A percentile compares a stretch with the other conserved stretches of the same genome.
phyloP scores from a whole-genome alignment of 2,329 filamentous ascomycete genomes.

The Chrysoporthe cubensis region DNA sequence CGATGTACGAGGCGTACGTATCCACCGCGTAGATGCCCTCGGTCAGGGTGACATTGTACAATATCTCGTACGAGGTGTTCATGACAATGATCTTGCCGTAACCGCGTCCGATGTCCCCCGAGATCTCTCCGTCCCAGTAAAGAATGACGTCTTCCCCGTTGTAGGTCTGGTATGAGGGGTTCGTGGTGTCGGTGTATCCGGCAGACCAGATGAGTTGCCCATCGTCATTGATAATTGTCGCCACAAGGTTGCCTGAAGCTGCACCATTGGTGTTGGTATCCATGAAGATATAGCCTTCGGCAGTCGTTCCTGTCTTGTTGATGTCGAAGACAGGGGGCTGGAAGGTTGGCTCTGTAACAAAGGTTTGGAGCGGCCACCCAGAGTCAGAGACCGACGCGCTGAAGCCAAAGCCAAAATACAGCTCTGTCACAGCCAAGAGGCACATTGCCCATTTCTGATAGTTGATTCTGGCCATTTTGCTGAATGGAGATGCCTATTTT shows the following conservation, averaged over 20 bases:
- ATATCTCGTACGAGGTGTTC: constrained; percentile 37
- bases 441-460: constrained; percentile 12
- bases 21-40: constrained; percentile 13
- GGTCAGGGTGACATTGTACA: constrained; percentile 32
- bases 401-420: constrained; percentile 19
- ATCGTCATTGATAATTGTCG: constrained; percentile 45
- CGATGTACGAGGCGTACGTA: constrained; percentile 31
- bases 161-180: constrained; percentile 46
- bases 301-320: constrained; percentile 10
- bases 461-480: constrained; percentile 13
- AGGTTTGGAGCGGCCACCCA: constrained; percentile 19
- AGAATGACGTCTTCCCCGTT: constrained; percentile 45
- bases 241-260: constrained; percentile 12
- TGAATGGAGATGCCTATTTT: background rate
- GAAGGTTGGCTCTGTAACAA: constrained; percentile 14
- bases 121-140: constrained; percentile 46
- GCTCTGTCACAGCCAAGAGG: constrained; percentile 9
- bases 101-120: constrained; percentile 41
- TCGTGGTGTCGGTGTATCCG: constrained; percentile 45
- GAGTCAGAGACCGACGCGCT: constrained; percentile 1
- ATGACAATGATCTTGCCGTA: constrained; percentile 31
- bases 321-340: constrained; percentile 15
- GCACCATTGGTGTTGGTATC: constrained; percentile 21
- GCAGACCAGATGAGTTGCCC: constrained; percentile 51
- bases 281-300: constrained; percentile 17